Evolutionary conservation across 1,139 yeast genomes (phyloP).

Genomic region (Pneumocystis carinii): DNA sequence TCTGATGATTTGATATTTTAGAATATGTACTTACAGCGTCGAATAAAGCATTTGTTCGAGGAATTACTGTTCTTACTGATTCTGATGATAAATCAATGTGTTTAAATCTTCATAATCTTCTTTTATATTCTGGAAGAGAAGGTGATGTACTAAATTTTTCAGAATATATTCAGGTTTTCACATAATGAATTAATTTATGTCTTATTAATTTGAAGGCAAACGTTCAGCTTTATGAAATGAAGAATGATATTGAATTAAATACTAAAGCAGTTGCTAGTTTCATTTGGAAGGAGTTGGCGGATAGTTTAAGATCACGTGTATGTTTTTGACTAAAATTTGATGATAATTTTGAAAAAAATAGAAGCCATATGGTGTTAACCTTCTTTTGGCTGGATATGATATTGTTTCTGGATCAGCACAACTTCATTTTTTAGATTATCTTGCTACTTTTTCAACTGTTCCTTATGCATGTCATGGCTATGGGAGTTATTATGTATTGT

Average conservation of each 20-base stretch:
- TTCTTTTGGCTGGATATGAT: slow-evolving; percentile 76
- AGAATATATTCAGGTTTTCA: not conserved
- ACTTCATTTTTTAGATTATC: slow-evolving; percentile 80
- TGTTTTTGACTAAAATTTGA: not conserved
- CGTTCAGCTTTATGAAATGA: slow-evolving; percentile 70
- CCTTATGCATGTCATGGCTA: slow-evolving; percentile 98
- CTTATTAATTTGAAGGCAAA: slow-evolving; percentile 46
- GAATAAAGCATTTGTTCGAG: slow-evolving; percentile 85
- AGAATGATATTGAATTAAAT: slow-evolving; percentile 68
- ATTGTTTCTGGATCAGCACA: slow-evolving; percentile 46
- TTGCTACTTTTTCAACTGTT: slow-evolving; percentile 78
- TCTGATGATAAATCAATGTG: slow-evolving; percentile 77
- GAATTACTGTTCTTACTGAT: slow-evolving; percentile 74
- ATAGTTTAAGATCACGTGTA: slow-evolving; percentile 62
- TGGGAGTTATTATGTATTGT: slow-evolving; percentile 84
- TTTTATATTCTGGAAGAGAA: slow-evolving; percentile 90
- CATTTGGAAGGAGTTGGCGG: slow-evolving; percentile 77
- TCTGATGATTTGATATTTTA: slow-evolving; percentile 2
- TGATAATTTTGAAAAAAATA: slow-evolving; percentile 17
- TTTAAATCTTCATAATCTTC: slow-evolving; percentile 59
- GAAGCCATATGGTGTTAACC: slow-evolving; percentile 89
- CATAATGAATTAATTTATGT: slow-evolving; percentile 6
- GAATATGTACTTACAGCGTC: slow-evolving; percentile 38
- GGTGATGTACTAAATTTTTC: slow-evolving; percentile 52
- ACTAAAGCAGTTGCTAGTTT: slow-evolving; percentile 79